Evolutionary conservation across 768 basidiomycete genomes (phyloP).

Genomic region (Naganishia randhawae): DNA sequence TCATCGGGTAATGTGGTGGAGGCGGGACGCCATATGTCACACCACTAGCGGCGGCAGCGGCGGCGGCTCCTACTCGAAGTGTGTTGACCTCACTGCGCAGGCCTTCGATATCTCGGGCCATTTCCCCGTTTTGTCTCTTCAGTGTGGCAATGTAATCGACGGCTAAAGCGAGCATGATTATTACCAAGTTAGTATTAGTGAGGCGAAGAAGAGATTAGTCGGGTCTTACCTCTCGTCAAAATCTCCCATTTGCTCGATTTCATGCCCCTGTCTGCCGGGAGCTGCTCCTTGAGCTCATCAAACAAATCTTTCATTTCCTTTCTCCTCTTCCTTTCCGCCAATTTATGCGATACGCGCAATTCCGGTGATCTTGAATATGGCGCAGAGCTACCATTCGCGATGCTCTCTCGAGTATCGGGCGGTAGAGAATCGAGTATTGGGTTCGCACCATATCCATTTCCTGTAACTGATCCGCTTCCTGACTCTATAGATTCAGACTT

Average conservation of each 20-base stretch:
- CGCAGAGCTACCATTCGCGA: slow-evolving; percentile 21
- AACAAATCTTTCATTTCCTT: slow-evolving; percentile 99
- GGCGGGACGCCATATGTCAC: slow-evolving; percentile 26
- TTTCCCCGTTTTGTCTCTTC: slow-evolving; percentile 71
- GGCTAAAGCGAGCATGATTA: slow-evolving; percentile 57
- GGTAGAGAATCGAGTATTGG: slow-evolving; percentile 18
- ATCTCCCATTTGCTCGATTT: slow-evolving; percentile 99
- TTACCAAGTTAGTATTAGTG: slow-evolving; percentile 5
- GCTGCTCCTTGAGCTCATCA: slow-evolving; percentile 86
- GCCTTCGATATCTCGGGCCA: slow-evolving; percentile 73
- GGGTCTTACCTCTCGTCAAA: slow-evolving; percentile 77
- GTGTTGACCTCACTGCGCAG: slow-evolving; percentile 69
- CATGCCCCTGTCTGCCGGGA: slow-evolving; percentile 88
- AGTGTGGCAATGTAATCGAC: slow-evolving; percentile 81
- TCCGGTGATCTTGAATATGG: slow-evolving; percentile 89
- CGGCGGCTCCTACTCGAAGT: slow-evolving; percentile 32
- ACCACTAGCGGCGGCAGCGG: slow-evolving; percentile 23
- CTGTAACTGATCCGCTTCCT: slow-evolving; percentile 6
- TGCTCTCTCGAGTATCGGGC: slow-evolving; percentile 24
- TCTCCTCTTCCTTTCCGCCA: slow-evolving; percentile 91
- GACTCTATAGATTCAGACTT: slow-evolving; percentile 3
- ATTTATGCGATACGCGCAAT: slow-evolving; percentile 88
- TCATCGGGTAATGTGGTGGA: slow-evolving; percentile 20
- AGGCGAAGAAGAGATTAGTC: neutral
- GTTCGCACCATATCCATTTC: neutral